Base-by-base conservation (phyloP, 108 stramenopile species). In the Cyclotella kingstonii region DNA sequence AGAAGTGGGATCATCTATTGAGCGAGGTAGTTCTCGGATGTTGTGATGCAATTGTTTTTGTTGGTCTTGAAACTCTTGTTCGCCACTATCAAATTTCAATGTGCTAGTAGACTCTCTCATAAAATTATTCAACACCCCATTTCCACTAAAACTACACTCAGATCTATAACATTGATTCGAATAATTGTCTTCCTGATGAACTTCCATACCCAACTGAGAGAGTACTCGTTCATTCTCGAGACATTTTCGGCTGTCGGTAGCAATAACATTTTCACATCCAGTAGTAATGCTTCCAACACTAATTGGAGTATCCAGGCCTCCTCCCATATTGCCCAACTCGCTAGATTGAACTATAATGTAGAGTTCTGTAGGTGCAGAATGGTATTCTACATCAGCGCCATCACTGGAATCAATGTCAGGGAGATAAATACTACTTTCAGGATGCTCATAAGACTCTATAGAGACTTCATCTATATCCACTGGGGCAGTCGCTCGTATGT, bases 161-260 rank as follows among this genome's bases (percentile, higher is more conserved):
- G n/a, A n/a, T n/a, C n/a, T n/a, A 42, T 39, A 12, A 39, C 41
- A 68, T 47, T 59, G 58, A 11, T 58, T 58, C 28, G 60, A 51
- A 31, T 58, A 68, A 27, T 68, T 60, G 45, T 68, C 68, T 18
- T 68, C 68, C 35, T 68, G 58, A 17, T n/a, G 23, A 2, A 68
- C 57, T 30, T 68, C 68, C 68, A 68, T 68, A 3, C 68, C 68
- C 58, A 68, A 33, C 34, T 68, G 68, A 34, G 40, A 52, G 27
- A 68, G 30, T 0, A 58, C 51, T 48, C 55, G 54, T 49, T 67
- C 68, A 19, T 12, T 25, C 22, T 51, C 38, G 7, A 51, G 22
- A 27, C 17, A 14, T 4, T 52, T 39, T 22, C 49, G 17, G 4
- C 21, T 8, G 21, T 36, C 11, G 9, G 11, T 36, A 7, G 27